Base-by-base conservation (phyloP, 2,329 filamentous ascomycete species). In the Aaosphaeria arxii region DNA sequence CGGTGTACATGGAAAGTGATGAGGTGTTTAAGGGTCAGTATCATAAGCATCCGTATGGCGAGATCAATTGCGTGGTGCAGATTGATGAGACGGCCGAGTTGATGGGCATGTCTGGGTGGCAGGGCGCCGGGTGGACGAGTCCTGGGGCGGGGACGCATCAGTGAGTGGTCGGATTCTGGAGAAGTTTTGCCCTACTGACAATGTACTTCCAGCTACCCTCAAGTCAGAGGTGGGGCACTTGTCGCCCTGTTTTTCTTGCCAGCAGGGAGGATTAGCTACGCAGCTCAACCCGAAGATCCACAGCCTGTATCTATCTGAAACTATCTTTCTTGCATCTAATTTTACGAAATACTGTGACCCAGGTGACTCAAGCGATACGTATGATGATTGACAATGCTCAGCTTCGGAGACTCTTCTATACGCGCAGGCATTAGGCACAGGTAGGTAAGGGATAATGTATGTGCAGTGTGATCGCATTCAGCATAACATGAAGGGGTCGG, bases 201-300 rank as follows among this genome's bases (percentile, higher is more conserved):
- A 6, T 40, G 44, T 17, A 2, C 4, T 35, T 29, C 13, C 4
- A 63, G 61, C 62, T 82, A 80, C 59, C 79, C 80, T 2, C 67
- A 80, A 44, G 77, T 77, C 11, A 65, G 78, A 9, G 72, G 72
- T 4, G 79, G 78, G 1, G 73, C 73, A 1, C 56, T 81, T 7
- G 73, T 82, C 11, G 77, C 78, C 5, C 60, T 82, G 40, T 81
- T 81, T 61, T 82, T 82, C 47, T 55, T 82, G 48, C 79, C 79
- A 0, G 77, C 78, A 0, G 79, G 79, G 1, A 68, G 79, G 33
- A 82, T 83, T 46, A 72, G 73, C 30, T 80, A 79, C 55, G 67
- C 72, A 48, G 74, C 71, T 5, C 71, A 68, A 46, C 75, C 75
- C 2, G 72, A 63, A 11, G 70, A 71, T 53, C 66, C 69, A 13